Conservation (phyloP, 163 green algal species). For the Volvox carteri region DNA sequence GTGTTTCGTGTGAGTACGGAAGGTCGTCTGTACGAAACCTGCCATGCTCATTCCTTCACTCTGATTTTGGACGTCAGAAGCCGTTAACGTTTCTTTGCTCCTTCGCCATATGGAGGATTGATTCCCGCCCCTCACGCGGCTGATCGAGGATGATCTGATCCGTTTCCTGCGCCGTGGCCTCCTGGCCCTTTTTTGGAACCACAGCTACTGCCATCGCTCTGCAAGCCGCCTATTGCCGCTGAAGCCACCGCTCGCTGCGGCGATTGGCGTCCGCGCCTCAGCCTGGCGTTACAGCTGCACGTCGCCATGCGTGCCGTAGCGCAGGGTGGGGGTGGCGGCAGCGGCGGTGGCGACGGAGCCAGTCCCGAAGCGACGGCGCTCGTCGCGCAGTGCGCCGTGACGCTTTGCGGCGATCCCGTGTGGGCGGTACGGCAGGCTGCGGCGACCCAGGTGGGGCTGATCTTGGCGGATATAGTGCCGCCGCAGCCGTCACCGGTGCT, state of each 20-base stretch:
- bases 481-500: not conserved
- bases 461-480: not conserved
- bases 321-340: not conserved
- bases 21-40: too few species aligned
- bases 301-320: not conserved
- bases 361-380: not conserved
- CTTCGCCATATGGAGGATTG: too few species aligned
- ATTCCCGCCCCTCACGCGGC: too few species aligned
- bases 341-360: not conserved
- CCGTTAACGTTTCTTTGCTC: too few species aligned
- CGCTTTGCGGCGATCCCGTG: conserved; percentile 33
- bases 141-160: too few species aligned
- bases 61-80: too few species aligned
- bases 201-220: conserved; percentile 6
- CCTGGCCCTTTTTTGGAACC: not conserved
- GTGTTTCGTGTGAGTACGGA: too few species aligned
- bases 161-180: too few species aligned
- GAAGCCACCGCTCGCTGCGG: conserved; percentile 3
- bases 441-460: conserved; percentile 17
- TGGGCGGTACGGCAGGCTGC: conserved; percentile 42
- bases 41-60: too few species aligned
- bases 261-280: conserved; percentile 33
- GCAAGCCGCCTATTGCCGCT: not conserved
- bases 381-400: conserved; percentile 11
- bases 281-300: conserved; percentile 6